A percentile compares a stretch with the other conserved stretches of the same genome.
Conservation (phyloP, 164 flowering plant species). For the Cinnamomum micranthum region DNA sequence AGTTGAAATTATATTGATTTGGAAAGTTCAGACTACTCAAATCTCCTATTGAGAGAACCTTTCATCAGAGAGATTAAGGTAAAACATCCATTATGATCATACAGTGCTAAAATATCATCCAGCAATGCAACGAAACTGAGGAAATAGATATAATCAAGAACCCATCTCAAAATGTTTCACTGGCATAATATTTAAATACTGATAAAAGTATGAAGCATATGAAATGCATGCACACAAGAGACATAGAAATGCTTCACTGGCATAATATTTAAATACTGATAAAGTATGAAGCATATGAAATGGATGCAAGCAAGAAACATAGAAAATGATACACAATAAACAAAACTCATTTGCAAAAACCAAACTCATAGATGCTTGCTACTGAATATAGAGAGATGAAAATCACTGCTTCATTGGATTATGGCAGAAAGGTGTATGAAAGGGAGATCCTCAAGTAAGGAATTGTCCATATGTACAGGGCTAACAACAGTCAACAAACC, state of each 20-base stretch:
- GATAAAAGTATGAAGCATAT: too few relatives aligned
- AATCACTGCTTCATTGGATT: not conserved
- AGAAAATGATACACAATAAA: not conserved
- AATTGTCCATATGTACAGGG: constrained; percentile 6
- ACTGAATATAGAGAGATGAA: not conserved
- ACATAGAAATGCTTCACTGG: not conserved
- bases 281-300: too few relatives aligned
- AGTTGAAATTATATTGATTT: too few relatives aligned
- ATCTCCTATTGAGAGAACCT: too few relatives aligned
- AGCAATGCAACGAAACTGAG: not conserved
- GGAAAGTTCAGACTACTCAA: too few relatives aligned
- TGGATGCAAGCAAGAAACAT: too few relatives aligned
- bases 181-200: too few relatives aligned
- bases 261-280: too few relatives aligned
- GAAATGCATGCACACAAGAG: too few relatives aligned
- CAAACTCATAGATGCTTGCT: not conserved
- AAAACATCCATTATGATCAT: not conserved
- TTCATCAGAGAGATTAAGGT: too few relatives aligned
- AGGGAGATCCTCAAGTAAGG: constrained; percentile 8
- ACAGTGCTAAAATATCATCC: not conserved
- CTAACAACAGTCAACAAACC: not conserved
- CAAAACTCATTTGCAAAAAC: not conserved
- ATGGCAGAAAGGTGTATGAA: not conserved
- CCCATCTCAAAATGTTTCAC: too few relatives aligned
- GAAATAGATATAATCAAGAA: not conserved